Evolutionary conservation across 352 stramenopile species (phyloP), one percentile per base, ranked within the genome.

Genomic region (Pythium oligandrum): DNA sequence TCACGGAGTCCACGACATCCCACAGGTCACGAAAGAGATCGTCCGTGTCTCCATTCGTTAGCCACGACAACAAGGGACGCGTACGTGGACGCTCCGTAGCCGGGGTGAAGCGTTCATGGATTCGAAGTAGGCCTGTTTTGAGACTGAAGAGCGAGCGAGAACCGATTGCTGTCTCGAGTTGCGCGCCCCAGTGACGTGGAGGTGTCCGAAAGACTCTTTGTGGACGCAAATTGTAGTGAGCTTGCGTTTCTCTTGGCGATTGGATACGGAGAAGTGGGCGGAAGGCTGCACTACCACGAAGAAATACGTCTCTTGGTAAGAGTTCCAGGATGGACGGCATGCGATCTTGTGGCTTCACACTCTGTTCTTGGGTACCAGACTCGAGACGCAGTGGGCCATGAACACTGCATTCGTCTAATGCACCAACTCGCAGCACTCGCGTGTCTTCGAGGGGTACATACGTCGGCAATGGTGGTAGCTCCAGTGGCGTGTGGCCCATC

Each of bases 391-490:
- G 12, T 8, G 38, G 7, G 38, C 38, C 38, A 42, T 42, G 38
- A 8, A 42, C 38, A 12, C 59, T 58, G n/a, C 68, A 79, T 56
- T 89, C 73, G 44, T 81, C 69, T 12, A 68, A 40, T 9, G 79
- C 78, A 38, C 79, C 75, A 11, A 53, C 51, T n/a, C 73, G 70
- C 9, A 86, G 51, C 34, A 46, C 32, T 2, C 76, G 71, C 38
- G 44, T 49, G 34, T 59, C 37, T 43, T 90, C 76, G 4, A 87
- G 55, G 1, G 78, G 66, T 1, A 90, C 61, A 42, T 91, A 86
- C 39, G 75, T 87, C 1, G 78, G 57, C 42, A 91, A 59, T 31
- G 77, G 63, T 1, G 82, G 79, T 35, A 84, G 53, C n/a, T 68
- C 55, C 1, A 90, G 48, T 0, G 61, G 61, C 4, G 83, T 68